These are phyloP conservation scores for Alnus rubra DNA, from an alignment of 306 rosid genomes.

Conservation along the genomic window DNA sequence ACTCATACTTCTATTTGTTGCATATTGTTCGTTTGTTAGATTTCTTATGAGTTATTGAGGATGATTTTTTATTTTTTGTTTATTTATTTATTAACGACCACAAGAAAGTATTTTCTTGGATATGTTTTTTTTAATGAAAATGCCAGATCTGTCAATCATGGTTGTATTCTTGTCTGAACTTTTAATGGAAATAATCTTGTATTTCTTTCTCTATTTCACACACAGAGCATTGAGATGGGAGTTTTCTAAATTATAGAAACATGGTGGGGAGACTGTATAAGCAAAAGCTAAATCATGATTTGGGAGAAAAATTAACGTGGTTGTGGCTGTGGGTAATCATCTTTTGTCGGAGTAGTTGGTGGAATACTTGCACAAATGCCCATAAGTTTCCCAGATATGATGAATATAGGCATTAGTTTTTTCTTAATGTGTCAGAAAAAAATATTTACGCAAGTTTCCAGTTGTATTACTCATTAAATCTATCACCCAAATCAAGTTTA, in stretches of 20 bases:
- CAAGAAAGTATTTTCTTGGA: background rate
- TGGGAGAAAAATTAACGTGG: background rate
- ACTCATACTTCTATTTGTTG: too few relatives aligned
- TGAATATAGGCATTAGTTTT: too few relatives aligned
- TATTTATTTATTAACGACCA: too few relatives aligned
- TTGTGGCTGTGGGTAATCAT: background rate
- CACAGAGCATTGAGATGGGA: background rate
- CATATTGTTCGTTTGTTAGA: background rate
- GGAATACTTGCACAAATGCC: too few relatives aligned
- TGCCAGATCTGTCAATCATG: background rate
- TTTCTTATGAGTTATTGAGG: background rate
- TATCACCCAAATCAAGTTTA: too few relatives aligned
- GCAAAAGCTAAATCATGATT: background rate
- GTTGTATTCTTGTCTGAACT: conserved; percentile 1
- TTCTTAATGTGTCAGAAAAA: too few relatives aligned
- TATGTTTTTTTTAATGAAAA: background rate
- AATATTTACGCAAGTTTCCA: too few relatives aligned
- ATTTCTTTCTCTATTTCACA: conserved; percentile 2
- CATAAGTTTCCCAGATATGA: too few relatives aligned
- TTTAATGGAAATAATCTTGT: background rate
- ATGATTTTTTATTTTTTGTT: too few relatives aligned
- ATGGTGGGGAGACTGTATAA: background rate
- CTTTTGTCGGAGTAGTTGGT: too few relatives aligned
- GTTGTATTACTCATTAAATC: too few relatives aligned
- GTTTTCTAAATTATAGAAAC: too few relatives aligned